phyloP scores from a whole-genome alignment of 768 basidiomycete species.

The Pisolithus microcarpus region DNA sequence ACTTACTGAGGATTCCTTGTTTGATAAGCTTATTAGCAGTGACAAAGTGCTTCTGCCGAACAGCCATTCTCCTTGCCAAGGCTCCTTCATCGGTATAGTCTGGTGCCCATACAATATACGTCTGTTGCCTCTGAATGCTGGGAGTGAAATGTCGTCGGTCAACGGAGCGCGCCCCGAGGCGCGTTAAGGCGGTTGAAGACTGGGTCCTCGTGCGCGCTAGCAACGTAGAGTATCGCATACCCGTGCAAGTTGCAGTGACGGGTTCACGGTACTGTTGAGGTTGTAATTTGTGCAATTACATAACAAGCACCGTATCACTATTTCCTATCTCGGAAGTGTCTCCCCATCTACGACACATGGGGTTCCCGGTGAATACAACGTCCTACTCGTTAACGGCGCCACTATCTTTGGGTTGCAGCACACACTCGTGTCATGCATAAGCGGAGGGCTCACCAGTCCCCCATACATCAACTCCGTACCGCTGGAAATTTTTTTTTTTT shows the following conservation, averaged over 20 bases:
- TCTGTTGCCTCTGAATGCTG: conserved; percentile 2
- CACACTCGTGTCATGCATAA: conserved; percentile 36
- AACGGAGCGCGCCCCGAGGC: not conserved
- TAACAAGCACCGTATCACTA: too few species aligned
- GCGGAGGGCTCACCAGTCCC: conserved; percentile 48
- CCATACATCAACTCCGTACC: conserved; percentile 45
- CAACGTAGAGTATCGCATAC: not conserved
- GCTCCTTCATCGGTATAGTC: conserved; percentile 56
- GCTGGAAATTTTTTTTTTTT: conserved; percentile 48
- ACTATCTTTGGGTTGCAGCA: not conserved
- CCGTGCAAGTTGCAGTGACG: too few species aligned
- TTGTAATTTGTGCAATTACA: too few species aligned
- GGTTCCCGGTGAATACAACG: too few species aligned
- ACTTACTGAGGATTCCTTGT: conserved; percentile 46
- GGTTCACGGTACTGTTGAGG: too few species aligned
- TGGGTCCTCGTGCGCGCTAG: not conserved
- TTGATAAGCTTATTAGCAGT: conserved; percentile 35
- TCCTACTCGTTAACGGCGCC: too few species aligned
- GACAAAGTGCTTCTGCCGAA: conserved; percentile 47
- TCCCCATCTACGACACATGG: too few species aligned
- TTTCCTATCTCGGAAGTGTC: too few species aligned
- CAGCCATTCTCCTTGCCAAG: conserved; percentile 48
- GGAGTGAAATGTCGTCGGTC: conserved; percentile 9
- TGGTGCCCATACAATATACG: conserved; percentile 53
- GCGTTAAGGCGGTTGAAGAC: not conserved